A percentile compares a stretch with the other conserved stretches of the same genome.
Evolutionary conservation across 257 asterid genomes (phyloP).

Genomic region (Oldenlandia corymbosa): DNA sequence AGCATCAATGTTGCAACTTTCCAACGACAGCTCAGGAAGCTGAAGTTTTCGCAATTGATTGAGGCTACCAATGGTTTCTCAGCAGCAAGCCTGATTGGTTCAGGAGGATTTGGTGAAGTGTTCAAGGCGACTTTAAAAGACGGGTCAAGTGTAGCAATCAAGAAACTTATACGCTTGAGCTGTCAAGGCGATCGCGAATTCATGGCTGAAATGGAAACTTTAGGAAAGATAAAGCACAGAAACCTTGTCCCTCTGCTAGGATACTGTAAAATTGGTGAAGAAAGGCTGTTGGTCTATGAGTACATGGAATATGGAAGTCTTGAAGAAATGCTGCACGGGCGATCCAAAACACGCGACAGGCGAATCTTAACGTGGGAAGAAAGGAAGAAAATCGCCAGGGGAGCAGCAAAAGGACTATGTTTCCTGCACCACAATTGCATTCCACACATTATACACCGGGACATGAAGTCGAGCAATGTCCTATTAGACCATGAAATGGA

Average conservation of each 20-base stretch:
- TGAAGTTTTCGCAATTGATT: constrained; percentile 75
- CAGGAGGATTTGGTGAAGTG: constrained; percentile 94
- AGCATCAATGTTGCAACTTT: constrained; percentile 94
- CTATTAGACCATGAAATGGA: constrained; percentile 72
- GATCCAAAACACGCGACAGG: constrained; percentile 27
- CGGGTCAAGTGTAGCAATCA: constrained; percentile 86
- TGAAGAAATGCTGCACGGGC: constrained; percentile 77
- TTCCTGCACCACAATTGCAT: constrained; percentile 97
- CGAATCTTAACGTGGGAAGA: constrained; percentile 67
- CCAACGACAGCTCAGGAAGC: constrained; percentile 69
- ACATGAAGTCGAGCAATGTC: constrained; percentile 93
- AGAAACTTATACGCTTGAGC: constrained; percentile 73
- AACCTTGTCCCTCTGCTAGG: constrained; percentile 82
- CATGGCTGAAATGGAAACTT: constrained; percentile 97
- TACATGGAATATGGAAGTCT: constrained; percentile 80
- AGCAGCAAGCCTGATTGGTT: constrained; percentile 75
- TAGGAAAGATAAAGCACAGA: constrained; percentile 84
- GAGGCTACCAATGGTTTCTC: constrained; percentile 95
- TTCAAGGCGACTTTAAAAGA: constrained; percentile 84
- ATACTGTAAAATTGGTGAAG: constrained; percentile 89
- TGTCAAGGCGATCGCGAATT: constrained; percentile 88
- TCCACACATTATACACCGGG: constrained; percentile 89
- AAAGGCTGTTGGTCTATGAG: constrained; percentile 76
- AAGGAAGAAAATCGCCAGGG: constrained; percentile 77
- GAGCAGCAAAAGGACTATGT: constrained; percentile 88